Conservation (phyloP, 2,329 filamentous ascomycete genomes). For the Microcyclospora pomicola region DNA sequence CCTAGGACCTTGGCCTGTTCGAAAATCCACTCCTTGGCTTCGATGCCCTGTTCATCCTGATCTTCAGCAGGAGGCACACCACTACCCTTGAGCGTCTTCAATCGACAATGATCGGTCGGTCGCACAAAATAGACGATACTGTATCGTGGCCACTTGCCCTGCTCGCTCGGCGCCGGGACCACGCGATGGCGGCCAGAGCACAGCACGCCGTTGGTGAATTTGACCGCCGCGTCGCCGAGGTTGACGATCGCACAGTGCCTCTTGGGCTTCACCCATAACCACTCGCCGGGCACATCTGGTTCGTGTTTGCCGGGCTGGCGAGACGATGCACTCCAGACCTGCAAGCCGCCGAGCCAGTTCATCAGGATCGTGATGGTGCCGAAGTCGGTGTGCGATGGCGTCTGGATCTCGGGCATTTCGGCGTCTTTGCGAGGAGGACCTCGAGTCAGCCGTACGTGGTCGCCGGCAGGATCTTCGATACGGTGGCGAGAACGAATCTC, state of each 20-base stretch:
- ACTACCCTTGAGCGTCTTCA: slow-evolving; percentile 26
- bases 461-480: slow-evolving; percentile 30
- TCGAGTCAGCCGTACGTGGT: slow-evolving; percentile 40
- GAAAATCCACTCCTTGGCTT: slow-evolving; percentile 30
- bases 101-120: slow-evolving; percentile 34
- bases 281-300: slow-evolving; percentile 22
- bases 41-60: slow-evolving; percentile 23
- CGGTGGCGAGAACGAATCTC: slow-evolving; percentile 34
- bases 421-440: slow-evolving; percentile 31
- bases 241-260: slow-evolving; percentile 35
- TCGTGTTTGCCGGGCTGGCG: slow-evolving; percentile 19
- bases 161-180: slow-evolving; percentile 35
- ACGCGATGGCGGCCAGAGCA: slow-evolving; percentile 37
- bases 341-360: slow-evolving; percentile 42
- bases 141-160: slow-evolving; percentile 34
- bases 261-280: slow-evolving; percentile 42
- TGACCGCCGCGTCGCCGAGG: slow-evolving; percentile 34
- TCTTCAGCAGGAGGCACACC: slow-evolving; percentile 17
- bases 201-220: slow-evolving; percentile 31
- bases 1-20: slow-evolving; percentile 25
- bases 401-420: slow-evolving; percentile 24
- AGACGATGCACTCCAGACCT: slow-evolving; percentile 29
- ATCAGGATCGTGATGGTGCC: slow-evolving; percentile 42
- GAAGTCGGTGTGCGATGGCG: slow-evolving; percentile 39
- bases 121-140: slow-evolving; percentile 44